Base-by-base conservation (phyloP, 2,329 filamentous ascomycete genomes). In the Epicoccum nigrum region DNA sequence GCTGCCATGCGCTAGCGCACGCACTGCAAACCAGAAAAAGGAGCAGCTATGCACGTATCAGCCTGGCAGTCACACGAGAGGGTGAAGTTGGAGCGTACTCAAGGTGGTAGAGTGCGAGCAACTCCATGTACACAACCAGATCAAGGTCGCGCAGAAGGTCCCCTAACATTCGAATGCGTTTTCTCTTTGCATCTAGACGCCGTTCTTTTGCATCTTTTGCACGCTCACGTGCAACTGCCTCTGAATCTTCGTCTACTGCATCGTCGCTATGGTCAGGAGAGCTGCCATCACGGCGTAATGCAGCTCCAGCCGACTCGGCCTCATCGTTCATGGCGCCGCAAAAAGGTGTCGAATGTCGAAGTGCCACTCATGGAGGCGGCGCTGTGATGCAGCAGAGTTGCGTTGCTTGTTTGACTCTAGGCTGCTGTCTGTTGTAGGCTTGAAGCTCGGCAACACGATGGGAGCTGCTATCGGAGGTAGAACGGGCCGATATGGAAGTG, bases 71-170 rank as follows among this genome's bases (percentile, higher is more conserved):
- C 17, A 35, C 17, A 28, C 32, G 13, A 34, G 35, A 55, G 41
- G 30, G 33, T 45, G 45, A 19, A n/a, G 23, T 49, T 27, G 11
- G 16, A 27, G 64, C 81, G 63, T 76, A 86, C 83, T 87, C 84
- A 71, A 86, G 78, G 67, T 86, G 83, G 69, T 87, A 87, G 51
- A 86, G 70, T 7, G 79, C 77, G 30, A 83, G 83, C 52, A 87
- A 73, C 73, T 87, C 76, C 67, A 83, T 80, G 71, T 85, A 86
- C 48, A 85, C 78, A 39, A 85, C 64, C 59, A 83, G 77, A 62
- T 87, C 84, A 34, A 86, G 69, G 60, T 81, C 79, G 48, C 79
- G 77, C 54, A 86, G 74, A 41, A 86, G 66, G 45, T 82, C 77
- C 59, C 84, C 80, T 32, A 86, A 77, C 54, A 70, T 68, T 15